Evolutionary conservation across 768 basidiomycete genomes (phyloP).

Genomic region (Russula virescens): DNA sequence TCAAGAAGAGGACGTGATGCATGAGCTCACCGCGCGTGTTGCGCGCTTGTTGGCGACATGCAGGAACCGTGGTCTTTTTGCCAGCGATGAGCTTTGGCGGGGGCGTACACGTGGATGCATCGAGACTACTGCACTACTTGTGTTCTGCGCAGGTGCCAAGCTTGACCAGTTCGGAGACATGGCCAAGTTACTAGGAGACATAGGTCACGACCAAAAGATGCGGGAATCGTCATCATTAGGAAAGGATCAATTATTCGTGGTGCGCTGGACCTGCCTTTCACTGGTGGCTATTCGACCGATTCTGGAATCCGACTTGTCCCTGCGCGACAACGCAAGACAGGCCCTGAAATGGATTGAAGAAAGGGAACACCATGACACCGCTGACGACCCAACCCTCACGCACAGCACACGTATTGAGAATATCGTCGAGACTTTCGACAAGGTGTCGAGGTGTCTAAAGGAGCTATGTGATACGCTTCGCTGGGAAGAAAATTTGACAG

Average conservation of each 20-base stretch:
- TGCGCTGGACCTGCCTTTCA: background rate
- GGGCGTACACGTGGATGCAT: background rate
- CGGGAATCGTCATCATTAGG: background rate
- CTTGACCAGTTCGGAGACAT: background rate
- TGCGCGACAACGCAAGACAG: background rate
- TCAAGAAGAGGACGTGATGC: background rate
- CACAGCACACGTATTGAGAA: background rate
- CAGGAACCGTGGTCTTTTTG: background rate
- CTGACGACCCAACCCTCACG: background rate
- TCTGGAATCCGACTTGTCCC: background rate
- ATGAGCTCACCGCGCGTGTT: background rate
- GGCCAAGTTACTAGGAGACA: background rate
- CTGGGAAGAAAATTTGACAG: too few relatives aligned
- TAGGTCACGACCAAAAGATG: background rate
- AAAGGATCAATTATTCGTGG: background rate
- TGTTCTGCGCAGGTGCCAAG: background rate
- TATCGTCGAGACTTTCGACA: background rate
- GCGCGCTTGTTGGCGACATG: background rate
- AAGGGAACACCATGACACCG: background rate
- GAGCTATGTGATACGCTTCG: background rate
- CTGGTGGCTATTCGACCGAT: background rate
- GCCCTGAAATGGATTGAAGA: background rate
- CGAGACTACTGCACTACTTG: background rate
- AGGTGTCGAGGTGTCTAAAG: background rate
- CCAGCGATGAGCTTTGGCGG: background rate